Conservation (phyloP, 768 basidiomycete species). For the Cystobasidium ongulense region DNA sequence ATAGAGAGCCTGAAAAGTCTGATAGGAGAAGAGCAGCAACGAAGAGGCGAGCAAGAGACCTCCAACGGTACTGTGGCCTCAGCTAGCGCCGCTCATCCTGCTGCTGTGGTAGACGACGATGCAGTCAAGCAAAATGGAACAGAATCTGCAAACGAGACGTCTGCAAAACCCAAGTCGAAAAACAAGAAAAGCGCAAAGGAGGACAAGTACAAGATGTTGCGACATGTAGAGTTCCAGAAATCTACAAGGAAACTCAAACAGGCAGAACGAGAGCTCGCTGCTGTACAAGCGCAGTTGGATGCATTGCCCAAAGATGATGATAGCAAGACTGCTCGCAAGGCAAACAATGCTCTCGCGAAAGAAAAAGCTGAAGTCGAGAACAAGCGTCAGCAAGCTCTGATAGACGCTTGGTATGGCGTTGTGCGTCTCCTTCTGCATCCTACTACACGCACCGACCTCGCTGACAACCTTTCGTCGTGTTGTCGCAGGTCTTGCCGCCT, state of each 20-base stretch:
- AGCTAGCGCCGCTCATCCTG: not conserved
- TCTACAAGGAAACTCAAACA: not conserved
- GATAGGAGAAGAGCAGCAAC: conserved; percentile 12
- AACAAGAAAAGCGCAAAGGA: conserved; percentile 4
- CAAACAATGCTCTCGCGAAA: not conserved
- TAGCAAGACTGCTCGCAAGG: not conserved
- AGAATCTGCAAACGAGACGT: not conserved
- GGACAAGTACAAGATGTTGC: conserved; percentile 29
- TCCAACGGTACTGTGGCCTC: not conserved
- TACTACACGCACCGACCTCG: no score
- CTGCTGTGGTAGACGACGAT: no score
- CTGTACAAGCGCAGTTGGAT: not conserved
- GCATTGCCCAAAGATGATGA: not conserved
- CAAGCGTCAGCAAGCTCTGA: not conserved
- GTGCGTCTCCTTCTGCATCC: not conserved
- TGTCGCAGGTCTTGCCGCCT: not conserved
- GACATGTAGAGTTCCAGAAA: conserved; percentile 25
- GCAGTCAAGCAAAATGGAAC: not conserved
- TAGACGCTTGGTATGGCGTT: conserved; percentile 8
- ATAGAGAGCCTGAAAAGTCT: conserved; percentile 12
- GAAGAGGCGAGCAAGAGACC: not conserved
- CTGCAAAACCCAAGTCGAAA: conserved; percentile 6
- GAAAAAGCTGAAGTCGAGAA: not conserved
- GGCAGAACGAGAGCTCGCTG: not conserved
- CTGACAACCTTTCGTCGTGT: not conserved